A percentile compares a stretch with the other conserved stretches of the same genome.
These are phyloP conservation scores for Fusarium kyushuense DNA, from an alignment of 2,329 filamentous ascomycete species.

Conservation along the genomic window DNA sequence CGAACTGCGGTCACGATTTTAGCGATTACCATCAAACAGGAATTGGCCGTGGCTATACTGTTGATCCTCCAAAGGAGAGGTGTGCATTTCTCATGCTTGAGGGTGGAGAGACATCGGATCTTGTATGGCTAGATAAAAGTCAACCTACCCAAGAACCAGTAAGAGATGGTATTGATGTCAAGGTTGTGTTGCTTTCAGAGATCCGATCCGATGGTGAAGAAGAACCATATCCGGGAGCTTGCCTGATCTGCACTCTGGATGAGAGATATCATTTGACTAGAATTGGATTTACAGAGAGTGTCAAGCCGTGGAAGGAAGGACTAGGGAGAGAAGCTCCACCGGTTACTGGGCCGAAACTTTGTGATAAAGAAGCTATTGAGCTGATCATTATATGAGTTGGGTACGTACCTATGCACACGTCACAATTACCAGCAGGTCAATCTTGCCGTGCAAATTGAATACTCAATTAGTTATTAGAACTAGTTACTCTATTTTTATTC, in stretches of 20 bases:
- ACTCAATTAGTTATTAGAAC: no score
- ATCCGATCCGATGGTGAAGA: not conserved
- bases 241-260: constrained; percentile 10
- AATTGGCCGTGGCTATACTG: not conserved
- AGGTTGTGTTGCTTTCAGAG: constrained; percentile 8
- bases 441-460: no score
- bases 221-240: not conserved
- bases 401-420: no score
- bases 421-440: no score
- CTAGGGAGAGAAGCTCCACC: not conserved
- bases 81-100: not conserved
- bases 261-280: constrained; percentile 8
- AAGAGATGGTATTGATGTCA: not conserved
- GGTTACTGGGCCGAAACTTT: not conserved
- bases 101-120: not conserved
- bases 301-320: not conserved
- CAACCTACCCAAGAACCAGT: not conserved
- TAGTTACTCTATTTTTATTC: no score
- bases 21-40: not conserved
- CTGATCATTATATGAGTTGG: not conserved
- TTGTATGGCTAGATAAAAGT: constrained; percentile 7
- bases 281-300: not conserved
- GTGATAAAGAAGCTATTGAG: not conserved
- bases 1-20: constrained; percentile 11
- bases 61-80: not conserved